Percentiles rank a stretch among this genome's conserved stretches.
Evolutionary conservation across 2,329 filamentous ascomycete species (phyloP).

Genomic region (Truncatella angustata): DNA sequence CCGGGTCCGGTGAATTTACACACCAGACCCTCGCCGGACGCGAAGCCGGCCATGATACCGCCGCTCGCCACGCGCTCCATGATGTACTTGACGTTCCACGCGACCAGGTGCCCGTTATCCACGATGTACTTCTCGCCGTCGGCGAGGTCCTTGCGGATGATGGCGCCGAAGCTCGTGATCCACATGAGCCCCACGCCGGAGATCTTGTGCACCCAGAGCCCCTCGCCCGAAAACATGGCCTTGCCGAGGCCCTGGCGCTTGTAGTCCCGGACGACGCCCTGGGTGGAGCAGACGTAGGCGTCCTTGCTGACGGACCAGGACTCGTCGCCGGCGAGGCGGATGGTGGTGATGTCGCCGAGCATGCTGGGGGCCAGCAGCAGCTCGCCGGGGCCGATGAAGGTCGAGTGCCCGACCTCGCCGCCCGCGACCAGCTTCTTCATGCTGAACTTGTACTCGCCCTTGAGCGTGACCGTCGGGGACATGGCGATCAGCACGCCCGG

Average conservation of each 20-base stretch:
- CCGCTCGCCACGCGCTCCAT: slow-evolving; percentile 88
- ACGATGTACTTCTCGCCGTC: slow-evolving; percentile 86
- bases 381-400: slow-evolving; percentile 87
- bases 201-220: slow-evolving; percentile 86
- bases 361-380: slow-evolving; percentile 76
- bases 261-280: slow-evolving; percentile 84
- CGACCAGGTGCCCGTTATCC: slow-evolving; percentile 89
- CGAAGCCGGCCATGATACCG: slow-evolving; percentile 84
- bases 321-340: slow-evolving; percentile 70
- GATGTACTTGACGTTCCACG: slow-evolving; percentile 94
- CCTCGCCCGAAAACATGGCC: slow-evolving; percentile 91
- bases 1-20: slow-evolving; percentile 94
- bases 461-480: slow-evolving; percentile 82
- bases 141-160: slow-evolving; percentile 80
- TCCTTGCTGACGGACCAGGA: slow-evolving; percentile 86
- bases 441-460: slow-evolving; percentile 79
- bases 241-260: slow-evolving; percentile 85
- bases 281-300: slow-evolving; percentile 80
- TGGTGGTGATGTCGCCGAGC: slow-evolving; percentile 81
- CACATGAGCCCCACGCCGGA: slow-evolving; percentile 78
- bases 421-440: slow-evolving; percentile 88
- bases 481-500: slow-evolving; percentile 94
- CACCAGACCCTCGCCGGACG: slow-evolving; percentile 81
- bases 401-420: slow-evolving; percentile 75
- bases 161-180: slow-evolving; percentile 91